Evolutionary conservation across 805 yeast genomes (phyloP).

Genomic region (Tetrapisispora nanseiensis): DNA sequence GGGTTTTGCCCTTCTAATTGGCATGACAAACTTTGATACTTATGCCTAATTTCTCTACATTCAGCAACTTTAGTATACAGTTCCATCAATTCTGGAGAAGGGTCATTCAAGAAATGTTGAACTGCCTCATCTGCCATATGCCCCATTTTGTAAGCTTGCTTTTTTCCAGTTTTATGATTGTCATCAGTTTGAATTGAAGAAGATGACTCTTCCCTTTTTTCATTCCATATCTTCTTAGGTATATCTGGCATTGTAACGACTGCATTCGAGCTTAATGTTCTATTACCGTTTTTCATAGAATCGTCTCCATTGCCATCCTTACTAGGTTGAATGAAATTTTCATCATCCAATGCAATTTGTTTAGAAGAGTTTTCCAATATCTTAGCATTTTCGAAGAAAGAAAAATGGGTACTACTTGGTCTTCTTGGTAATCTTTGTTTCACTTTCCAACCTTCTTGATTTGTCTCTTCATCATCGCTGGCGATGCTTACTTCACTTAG

Average conservation of each 20-base stretch:
- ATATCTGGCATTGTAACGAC: constrained; percentile 19
- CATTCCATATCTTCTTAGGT: constrained; percentile 1
- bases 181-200: not conserved
- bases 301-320: constrained; percentile 2
- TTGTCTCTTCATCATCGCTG: constrained; percentile 2
- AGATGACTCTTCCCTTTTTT: not conserved
- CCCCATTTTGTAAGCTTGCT: constrained; percentile 35
- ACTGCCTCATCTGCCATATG: constrained; percentile 39
- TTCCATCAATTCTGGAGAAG: constrained; percentile 59
- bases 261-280: constrained; percentile 21
- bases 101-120: constrained; percentile 33
- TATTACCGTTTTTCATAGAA: constrained; percentile 1
- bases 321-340: constrained; percentile 12
- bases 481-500: constrained; percentile 1
- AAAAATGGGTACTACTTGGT: constrained; percentile 20
- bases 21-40: constrained; percentile 58
- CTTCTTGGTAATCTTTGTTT: not conserved
- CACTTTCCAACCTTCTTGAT: constrained; percentile 2
- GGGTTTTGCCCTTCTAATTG: constrained; percentile 79
- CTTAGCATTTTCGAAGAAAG: constrained; percentile 27
- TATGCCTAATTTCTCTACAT: constrained; percentile 66
- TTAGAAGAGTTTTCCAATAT: constrained; percentile 25
- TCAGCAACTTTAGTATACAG: constrained; percentile 50
- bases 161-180: no score
- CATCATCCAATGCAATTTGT: constrained; percentile 24